These are phyloP conservation scores for Fonsecaea monophora DNA, from an alignment of 2,329 filamentous ascomycete species.

Conservation along the genomic window DNA sequence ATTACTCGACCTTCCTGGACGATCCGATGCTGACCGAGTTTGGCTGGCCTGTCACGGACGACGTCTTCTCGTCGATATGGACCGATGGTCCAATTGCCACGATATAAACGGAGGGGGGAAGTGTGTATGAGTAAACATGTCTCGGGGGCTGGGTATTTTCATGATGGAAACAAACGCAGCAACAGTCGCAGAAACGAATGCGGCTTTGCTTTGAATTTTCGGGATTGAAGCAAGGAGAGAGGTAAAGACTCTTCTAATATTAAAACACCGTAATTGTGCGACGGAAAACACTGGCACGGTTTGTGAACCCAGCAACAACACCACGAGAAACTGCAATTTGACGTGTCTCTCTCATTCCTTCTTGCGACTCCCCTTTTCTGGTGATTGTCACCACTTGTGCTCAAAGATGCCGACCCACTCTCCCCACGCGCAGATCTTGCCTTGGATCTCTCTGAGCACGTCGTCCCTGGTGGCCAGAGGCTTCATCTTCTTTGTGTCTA, in stretches of 20 bases:
- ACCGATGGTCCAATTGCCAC: constrained; percentile 16
- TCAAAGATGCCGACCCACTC: constrained; percentile 57
- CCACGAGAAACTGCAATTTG: background rate
- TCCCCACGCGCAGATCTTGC: constrained; percentile 60
- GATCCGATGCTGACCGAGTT: constrained; percentile 35
- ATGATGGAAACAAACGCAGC: background rate
- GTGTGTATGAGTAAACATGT: constrained; percentile 1
- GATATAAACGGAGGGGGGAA: constrained; percentile 6
- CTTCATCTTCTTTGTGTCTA: constrained; percentile 50
- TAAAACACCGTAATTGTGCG: background rate
- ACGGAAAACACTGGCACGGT: background rate
- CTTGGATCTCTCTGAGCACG: constrained; percentile 53
- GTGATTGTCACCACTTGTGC: constrained; percentile 45
- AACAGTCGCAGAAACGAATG: background rate
- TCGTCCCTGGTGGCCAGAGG: constrained; percentile 53
- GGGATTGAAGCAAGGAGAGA: background rate
- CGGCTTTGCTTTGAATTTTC: background rate
- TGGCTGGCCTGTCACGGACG: constrained; percentile 32
- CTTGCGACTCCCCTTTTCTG: background rate
- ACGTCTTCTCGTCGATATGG: constrained; percentile 34
- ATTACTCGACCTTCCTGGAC: constrained; percentile 32
- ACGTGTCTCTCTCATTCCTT: background rate
- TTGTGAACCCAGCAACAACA: background rate
- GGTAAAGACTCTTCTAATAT: background rate
- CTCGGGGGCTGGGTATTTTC: background rate